These are phyloP conservation scores for Eimeria falciformis DNA, from an alignment of 169 alveolate genomes.

Conservation along the genomic window DNA sequence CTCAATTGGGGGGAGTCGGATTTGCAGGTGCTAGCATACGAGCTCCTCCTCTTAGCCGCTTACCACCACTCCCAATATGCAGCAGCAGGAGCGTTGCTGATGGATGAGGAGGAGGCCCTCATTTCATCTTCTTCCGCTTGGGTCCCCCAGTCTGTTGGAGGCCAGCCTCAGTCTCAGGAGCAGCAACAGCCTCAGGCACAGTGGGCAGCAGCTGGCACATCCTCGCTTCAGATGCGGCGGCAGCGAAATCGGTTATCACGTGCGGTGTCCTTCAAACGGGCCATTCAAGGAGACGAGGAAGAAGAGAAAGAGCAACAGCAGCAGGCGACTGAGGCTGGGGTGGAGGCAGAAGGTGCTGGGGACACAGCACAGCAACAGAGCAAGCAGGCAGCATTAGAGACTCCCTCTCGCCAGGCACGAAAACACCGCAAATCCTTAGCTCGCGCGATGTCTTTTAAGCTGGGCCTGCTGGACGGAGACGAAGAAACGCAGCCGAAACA, in stretches of 20 bases:
- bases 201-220: conserved; percentile 28
- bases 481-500: conserved; percentile 4
- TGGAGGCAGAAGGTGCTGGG: background rate
- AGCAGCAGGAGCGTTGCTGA: conserved; percentile 60
- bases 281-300: conserved; percentile 3
- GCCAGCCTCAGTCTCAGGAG: background rate
- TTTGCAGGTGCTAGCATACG: conserved; percentile 75
- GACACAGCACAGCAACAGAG: conserved; percentile 8
- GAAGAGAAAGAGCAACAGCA: conserved; percentile 44
- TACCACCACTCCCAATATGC: conserved; percentile 71
- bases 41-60: conserved; percentile 58
- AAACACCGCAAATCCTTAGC: conserved; percentile 54
- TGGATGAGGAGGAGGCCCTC: conserved; percentile 33
- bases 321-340: conserved; percentile 12
- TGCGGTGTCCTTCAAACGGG: conserved; percentile 50
- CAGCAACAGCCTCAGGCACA: background rate
- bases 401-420: conserved; percentile 6
- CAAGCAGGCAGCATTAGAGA: conserved; percentile 18
- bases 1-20: conserved; percentile 64
- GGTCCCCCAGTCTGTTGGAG: background rate
- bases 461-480: background rate
- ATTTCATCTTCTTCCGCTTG: background rate
- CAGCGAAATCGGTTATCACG: conserved; percentile 59
- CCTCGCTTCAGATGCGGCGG: conserved; percentile 21
- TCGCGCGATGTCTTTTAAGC: conserved; percentile 58